A percentile compares a stretch with the other conserved stretches of the same genome.
phyloP scores from a whole-genome alignment of 2,329 filamentous ascomycete species.

The Scedosporium apiospermum region DNA sequence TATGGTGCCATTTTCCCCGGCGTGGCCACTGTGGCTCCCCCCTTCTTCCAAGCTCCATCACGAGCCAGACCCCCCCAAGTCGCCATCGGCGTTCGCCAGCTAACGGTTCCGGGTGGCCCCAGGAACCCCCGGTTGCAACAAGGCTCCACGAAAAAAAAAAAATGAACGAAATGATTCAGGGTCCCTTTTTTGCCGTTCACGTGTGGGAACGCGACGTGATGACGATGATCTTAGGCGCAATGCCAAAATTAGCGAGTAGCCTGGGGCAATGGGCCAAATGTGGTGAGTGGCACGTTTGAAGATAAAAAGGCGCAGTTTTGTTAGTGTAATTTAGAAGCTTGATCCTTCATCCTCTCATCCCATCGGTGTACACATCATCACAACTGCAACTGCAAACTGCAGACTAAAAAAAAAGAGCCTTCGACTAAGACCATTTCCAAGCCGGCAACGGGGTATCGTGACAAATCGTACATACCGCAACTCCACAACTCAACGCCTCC shows the following conservation, averaged over 20 bases:
- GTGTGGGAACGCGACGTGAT: neutral
- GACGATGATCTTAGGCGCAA: no score
- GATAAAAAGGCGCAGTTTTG: neutral
- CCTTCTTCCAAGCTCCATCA: neutral
- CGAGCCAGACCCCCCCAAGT: neutral
- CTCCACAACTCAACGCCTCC: neutral
- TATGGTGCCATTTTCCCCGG: neutral
- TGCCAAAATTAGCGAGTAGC: no score
- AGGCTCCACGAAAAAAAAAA: neutral
- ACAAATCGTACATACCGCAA: neutral
- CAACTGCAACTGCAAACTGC: neutral
- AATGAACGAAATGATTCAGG: neutral
- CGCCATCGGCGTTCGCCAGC: neutral
- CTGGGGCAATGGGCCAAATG: neutral
- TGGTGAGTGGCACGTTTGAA: neutral
- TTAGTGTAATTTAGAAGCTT: neutral
- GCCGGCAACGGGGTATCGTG: neutral
- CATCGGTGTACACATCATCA: neutral
- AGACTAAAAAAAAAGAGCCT: neutral
- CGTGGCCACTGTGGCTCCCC: neutral
- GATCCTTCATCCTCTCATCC: neutral
- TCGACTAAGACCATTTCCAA: neutral
- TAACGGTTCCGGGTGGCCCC: neutral
- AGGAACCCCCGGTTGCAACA: neutral
- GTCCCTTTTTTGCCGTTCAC: neutral